Conservation (phyloP, 306 rosid genomes). For the Cucumis melo region DNA sequence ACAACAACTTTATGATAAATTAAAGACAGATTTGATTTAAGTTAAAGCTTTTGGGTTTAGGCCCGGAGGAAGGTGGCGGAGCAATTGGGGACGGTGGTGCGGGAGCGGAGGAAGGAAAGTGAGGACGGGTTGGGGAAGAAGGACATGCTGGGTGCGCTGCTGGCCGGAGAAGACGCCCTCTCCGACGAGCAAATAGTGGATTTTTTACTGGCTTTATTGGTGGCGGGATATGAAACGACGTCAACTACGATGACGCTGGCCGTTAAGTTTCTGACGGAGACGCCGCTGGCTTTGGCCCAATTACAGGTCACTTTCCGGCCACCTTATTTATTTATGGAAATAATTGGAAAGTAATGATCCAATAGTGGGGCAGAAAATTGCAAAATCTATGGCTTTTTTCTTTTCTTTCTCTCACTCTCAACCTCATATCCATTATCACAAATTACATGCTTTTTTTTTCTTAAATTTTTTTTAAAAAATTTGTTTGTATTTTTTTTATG, state of each 20-base stretch:
- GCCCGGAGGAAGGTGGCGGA: constrained; percentile 91
- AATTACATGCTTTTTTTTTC: not conserved
- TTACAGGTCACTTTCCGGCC: constrained; percentile 46
- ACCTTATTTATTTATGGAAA: not conserved
- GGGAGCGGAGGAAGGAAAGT: constrained; percentile 46
- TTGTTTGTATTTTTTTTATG: not conserved
- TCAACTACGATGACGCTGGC: constrained; percentile 96
- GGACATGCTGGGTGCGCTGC: constrained; percentile 69
- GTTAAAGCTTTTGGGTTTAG: constrained; percentile 12
- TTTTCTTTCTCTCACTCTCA: not conserved
- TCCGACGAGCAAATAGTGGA: constrained; percentile 80
- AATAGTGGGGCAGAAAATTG: not conserved
- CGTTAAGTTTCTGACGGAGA: constrained; percentile 78
- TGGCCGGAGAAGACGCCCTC: constrained; percentile 64
- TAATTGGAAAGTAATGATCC: not conserved
- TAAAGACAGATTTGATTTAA: not conserved
- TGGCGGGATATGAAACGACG: constrained; percentile 93
- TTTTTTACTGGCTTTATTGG: constrained; percentile 75
- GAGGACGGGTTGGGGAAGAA: constrained; percentile 28
- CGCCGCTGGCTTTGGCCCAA: constrained; percentile 81
- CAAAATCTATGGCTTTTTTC: not conserved
- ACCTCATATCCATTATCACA: constrained; percentile 6
- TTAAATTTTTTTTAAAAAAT: not conserved
- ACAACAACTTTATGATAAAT: too few relatives aligned
- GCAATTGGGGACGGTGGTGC: constrained; percentile 55